A percentile compares a stretch with the other conserved stretches of the same genome.
phyloP scores from a whole-genome alignment of 2,329 filamentous ascomycete species.

The Sclerotinia minor region DNA sequence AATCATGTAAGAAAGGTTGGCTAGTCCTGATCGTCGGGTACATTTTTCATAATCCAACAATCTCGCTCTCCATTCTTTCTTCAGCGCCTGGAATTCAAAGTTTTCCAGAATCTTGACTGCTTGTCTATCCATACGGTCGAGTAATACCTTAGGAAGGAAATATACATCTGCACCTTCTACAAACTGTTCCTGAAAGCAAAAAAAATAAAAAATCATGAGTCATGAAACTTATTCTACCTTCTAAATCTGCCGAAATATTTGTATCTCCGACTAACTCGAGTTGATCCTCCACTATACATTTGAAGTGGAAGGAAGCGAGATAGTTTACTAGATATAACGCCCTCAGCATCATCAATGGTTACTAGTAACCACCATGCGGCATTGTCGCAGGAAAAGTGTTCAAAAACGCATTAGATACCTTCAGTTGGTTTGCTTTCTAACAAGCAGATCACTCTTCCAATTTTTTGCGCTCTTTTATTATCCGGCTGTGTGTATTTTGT shows the following conservation, averaged over 20 bases:
- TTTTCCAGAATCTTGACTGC: background rate
- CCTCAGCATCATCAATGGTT: slow-evolving; percentile 1
- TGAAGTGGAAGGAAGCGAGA: background rate
- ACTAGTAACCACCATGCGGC: background rate
- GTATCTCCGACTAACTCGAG: background rate
- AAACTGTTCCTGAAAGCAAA: too few relatives aligned
- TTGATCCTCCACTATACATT: slow-evolving; percentile 11
- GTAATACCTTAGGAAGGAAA: too few relatives aligned
- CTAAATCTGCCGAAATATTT: background rate
- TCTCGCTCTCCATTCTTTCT: background rate
- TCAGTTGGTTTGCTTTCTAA: background rate
- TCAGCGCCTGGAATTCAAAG: slow-evolving; percentile 4
- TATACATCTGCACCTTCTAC: too few relatives aligned
- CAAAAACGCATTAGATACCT: background rate
- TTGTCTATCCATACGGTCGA: too few relatives aligned
- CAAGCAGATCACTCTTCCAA: slow-evolving; percentile 21
- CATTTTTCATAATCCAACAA: background rate
- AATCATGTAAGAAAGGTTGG: background rate
- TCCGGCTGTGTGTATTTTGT: background rate
- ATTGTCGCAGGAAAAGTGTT: background rate
- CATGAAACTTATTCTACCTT: slow-evolving; percentile 5
- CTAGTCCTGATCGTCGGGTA: background rate
- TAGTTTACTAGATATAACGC: background rate
- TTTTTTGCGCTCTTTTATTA: background rate
- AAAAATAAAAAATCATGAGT: too few relatives aligned